A percentile compares a stretch with the other conserved stretches of the same genome.
phyloP scores from a whole-genome alignment of 257 asterid species.

The Forsythia suspensa region DNA sequence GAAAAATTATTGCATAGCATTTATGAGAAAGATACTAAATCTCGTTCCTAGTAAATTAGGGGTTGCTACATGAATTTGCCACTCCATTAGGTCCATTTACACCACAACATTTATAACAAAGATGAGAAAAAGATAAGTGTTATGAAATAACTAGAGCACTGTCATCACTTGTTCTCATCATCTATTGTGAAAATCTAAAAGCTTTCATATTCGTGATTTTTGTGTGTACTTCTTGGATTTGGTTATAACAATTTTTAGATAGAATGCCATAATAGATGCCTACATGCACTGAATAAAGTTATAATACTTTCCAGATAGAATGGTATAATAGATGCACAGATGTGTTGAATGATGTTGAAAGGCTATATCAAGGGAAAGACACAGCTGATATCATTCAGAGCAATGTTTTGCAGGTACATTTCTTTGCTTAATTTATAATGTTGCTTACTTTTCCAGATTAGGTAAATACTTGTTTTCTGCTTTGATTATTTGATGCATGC shows the following conservation, averaged over 20 bases:
- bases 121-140: constrained; percentile 12
- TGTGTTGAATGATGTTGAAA: constrained; percentile 72
- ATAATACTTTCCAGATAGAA: constrained; percentile 56
- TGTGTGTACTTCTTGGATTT: constrained; percentile 16
- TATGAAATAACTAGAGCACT: constrained; percentile 9
- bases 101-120: background rate
- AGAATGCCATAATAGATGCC: constrained; percentile 70
- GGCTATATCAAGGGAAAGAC: constrained; percentile 72
- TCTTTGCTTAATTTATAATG: constrained; percentile 15
- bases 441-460: constrained; percentile 5
- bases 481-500: constrained; percentile 15
- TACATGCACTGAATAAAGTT: constrained; percentile 62
- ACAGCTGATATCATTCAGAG: constrained; percentile 69
- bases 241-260: constrained; percentile 30
- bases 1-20: constrained; percentile 2
- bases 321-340: constrained; percentile 74
- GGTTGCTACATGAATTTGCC: background rate
- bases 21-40: background rate
- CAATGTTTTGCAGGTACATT: constrained; percentile 87
- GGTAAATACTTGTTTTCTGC: constrained; percentile 15
- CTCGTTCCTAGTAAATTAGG: background rate
- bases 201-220: constrained; percentile 21
- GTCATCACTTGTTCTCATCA: constrained; percentile 17
- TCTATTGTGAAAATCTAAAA: background rate
- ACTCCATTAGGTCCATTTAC: background rate